Percentiles rank a stretch among this genome's conserved stretches.
Evolutionary conservation across 805 yeast species (phyloP).

Genomic region (Candida tammaniensis): DNA sequence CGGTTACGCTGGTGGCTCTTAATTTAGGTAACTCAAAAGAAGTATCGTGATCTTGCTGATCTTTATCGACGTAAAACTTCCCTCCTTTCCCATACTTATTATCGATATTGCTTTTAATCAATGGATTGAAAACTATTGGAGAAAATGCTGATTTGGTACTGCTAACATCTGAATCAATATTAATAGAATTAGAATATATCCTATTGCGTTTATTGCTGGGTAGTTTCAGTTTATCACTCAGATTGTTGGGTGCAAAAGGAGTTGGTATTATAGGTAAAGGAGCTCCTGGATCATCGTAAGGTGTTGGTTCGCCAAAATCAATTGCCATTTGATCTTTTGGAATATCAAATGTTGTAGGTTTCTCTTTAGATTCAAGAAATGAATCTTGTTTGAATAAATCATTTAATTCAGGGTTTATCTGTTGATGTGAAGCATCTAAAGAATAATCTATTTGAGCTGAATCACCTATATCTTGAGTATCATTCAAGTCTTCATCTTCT

Average conservation of each 20-base stretch:
- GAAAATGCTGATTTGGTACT: slow-evolving; percentile 62
- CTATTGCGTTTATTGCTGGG: slow-evolving; percentile 4
- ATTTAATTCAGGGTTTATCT: slow-evolving; percentile 2
- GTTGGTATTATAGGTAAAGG: slow-evolving; percentile 63
- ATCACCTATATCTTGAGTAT: background rate
- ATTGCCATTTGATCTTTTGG: slow-evolving; percentile 60
- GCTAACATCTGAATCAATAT: slow-evolving; percentile 8
- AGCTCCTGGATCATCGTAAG: slow-evolving; percentile 81
- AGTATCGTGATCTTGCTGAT: slow-evolving; percentile 21
- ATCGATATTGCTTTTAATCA: slow-evolving; percentile 72
- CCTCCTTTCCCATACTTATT: slow-evolving; percentile 89
- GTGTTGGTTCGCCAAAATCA: slow-evolving; percentile 24
- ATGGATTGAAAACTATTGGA: slow-evolving; percentile 78
- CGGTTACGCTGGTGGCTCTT: slow-evolving; percentile 37
- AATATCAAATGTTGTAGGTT: slow-evolving; percentile 43
- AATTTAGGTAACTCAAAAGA: slow-evolving; percentile 19
- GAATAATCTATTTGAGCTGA: slow-evolving; percentile 2
- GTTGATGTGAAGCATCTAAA: background rate
- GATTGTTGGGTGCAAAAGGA: slow-evolving; percentile 41
- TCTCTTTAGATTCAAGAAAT: slow-evolving; percentile 2
- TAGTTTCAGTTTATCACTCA: too few relatives aligned
- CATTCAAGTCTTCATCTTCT: background rate
- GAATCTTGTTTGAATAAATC: slow-evolving; percentile 6
- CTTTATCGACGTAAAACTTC: slow-evolving; percentile 65
- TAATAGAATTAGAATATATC: background rate